Evolutionary conservation across 1,284 basidiomycete genomes (phyloP).

Genomic region (Trametes sp.): DNA sequence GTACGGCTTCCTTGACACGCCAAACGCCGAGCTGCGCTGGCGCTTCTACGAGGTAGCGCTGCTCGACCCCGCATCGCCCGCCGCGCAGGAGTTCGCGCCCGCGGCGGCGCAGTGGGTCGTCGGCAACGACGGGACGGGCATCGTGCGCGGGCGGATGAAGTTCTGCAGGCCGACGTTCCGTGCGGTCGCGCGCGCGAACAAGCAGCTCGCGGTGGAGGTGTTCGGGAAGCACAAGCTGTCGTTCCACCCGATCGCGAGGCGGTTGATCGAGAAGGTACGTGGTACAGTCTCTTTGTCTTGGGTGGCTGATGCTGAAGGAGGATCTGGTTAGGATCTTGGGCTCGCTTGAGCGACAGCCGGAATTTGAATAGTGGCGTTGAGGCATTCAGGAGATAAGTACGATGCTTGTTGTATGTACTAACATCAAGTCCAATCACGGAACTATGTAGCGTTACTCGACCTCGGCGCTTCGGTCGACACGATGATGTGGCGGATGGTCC

Average conservation of each 20-base stretch:
- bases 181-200: constrained; percentile 63
- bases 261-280: constrained; percentile 75
- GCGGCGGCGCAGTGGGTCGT: constrained; percentile 75
- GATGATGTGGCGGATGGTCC: no score
- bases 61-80: constrained; percentile 53
- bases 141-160: constrained; percentile 82
- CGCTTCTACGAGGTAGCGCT: constrained; percentile 76
- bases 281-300: background rate
- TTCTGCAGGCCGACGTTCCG: constrained; percentile 78
- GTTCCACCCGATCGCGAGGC: constrained; percentile 83
- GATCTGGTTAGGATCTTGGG: constrained; percentile 28
- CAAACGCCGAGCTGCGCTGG: constrained; percentile 77
- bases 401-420: constrained; percentile 13
- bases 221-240: constrained; percentile 60
- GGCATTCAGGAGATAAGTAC: constrained; percentile 1
- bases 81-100: constrained; percentile 55
- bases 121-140: constrained; percentile 62
- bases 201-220: constrained; percentile 64
- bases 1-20: constrained; percentile 60
- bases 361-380: background rate
- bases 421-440: constrained; percentile 2
- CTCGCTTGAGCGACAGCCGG: constrained; percentile 19
- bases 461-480: no score
- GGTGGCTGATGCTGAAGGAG: background rate
- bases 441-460: constrained; percentile 1